Evolutionary conservation across 2,329 filamentous ascomycete genomes (phyloP), one percentile per base, ranked within the genome.

Genomic region (Sporothrix luriei): DNA sequence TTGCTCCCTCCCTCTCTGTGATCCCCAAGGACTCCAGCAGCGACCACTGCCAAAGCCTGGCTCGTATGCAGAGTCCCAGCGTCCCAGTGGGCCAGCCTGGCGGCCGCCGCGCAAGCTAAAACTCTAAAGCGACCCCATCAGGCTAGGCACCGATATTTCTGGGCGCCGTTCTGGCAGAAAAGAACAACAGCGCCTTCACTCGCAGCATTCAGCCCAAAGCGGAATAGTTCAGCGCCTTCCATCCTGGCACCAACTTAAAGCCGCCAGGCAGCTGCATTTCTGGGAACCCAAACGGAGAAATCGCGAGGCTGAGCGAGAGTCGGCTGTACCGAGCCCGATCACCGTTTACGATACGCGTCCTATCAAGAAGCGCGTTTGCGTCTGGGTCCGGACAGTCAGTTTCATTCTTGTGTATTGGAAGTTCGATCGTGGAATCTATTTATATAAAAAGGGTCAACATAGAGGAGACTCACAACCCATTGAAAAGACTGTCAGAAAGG

Each of bases 131-230:
- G 61, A 48, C 61, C 33, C 48, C 48, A 43, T 51, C 29, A 19
- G 38, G 40, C 62, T 66, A 66, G 62, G 62, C 62, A 66, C 62
- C 62, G 48, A 46, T 66, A 38, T 66, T 66, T 52, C 48, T n/a
- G n/a, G n/a, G n/a, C n/a, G n/a, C n/a, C n/a, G n/a, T n/a, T n/a
- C n/a, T n/a, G n/a, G n/a, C n/a, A n/a, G n/a, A n/a, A n/a, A 40
- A 4, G 29, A 9, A 1, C 24, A 46, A 29, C 24, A 29, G 59
- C 40, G 59, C 33, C 51, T 65, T 51, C 62, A 33, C 43, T 65
- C 62, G 62, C 62, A n/a, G 62, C 62, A 66, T 66, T 48, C 29
- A 29, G 62, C 62, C 62, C 29, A 66, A 29, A 66, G 33, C 4
- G 62, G 62, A 66, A 40, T 66, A 40, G 62, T 24, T 33, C 43